phyloP scores from a whole-genome alignment of 305 asterid species.

The Fraxinus dipetala region DNA sequence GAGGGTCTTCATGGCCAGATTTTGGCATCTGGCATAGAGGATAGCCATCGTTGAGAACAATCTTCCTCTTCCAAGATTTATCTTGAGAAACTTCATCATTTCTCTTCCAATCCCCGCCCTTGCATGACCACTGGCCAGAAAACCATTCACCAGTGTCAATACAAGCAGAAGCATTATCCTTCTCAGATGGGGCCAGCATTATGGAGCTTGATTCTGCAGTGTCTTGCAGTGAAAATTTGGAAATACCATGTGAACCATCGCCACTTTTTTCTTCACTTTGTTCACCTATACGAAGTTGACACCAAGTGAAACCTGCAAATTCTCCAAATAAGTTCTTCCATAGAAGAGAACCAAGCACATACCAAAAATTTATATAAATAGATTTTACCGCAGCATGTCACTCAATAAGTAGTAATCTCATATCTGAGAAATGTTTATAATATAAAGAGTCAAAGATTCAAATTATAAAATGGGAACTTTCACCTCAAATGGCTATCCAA shows the following conservation, averaged over 20 bases:
- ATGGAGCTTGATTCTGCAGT: constrained; percentile 44
- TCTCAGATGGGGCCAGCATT: constrained; percentile 38
- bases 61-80: constrained; percentile 66
- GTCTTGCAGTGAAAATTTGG: constrained; percentile 40
- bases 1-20: constrained; percentile 84
- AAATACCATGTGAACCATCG: constrained; percentile 27
- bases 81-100: constrained; percentile 74
- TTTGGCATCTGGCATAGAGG: constrained; percentile 88
- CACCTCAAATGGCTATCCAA: background rate
- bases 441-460: constrained; percentile 10
- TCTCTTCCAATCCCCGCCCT: constrained; percentile 98
- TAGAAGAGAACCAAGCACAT: constrained; percentile 6
- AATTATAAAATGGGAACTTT: background rate
- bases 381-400: constrained; percentile 2
- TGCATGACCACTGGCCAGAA: constrained; percentile 83
- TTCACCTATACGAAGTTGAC: constrained; percentile 41
- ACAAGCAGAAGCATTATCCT: constrained; percentile 41
- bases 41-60: constrained; percentile 83
- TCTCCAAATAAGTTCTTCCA: constrained; percentile 18
- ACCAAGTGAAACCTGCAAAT: constrained; percentile 48
- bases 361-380: background rate
- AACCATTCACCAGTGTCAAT: constrained; percentile 47
- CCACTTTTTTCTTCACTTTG: constrained; percentile 34
- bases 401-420: constrained; percentile 5
- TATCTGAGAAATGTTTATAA: background rate